phyloP scores from a whole-genome alignment of 768 basidiomycete species.

The Mycena sanguinolenta region DNA sequence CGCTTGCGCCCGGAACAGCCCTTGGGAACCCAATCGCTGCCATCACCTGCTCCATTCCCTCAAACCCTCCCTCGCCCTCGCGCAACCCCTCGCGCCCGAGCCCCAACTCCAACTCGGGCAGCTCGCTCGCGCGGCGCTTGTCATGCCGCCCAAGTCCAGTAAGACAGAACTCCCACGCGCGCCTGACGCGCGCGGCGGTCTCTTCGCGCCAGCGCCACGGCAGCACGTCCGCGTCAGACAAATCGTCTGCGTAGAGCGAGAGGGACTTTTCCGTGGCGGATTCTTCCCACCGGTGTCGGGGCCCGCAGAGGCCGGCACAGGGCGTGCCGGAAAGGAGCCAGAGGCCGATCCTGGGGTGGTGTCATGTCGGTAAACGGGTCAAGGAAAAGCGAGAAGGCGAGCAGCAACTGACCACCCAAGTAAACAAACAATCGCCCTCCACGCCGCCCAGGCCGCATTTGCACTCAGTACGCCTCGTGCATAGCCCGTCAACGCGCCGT shows the following conservation, averaged over 20 bases:
- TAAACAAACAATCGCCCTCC: constrained; percentile 78
- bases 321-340: constrained; percentile 84
- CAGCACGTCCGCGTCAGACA: constrained; percentile 64
- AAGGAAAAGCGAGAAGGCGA: not conserved
- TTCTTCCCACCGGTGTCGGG: constrained; percentile 88
- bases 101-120: no score
- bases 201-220: constrained; percentile 86
- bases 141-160: constrained; percentile 16
- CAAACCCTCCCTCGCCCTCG: constrained; percentile 42
- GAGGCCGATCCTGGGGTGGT: constrained; percentile 82
- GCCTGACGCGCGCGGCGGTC: constrained; percentile 78
- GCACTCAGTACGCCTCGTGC: constrained; percentile 84
- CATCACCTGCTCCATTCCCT: constrained; percentile 71
- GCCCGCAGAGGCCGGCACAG: constrained; percentile 88
- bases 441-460: constrained; percentile 86
- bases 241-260: constrained; percentile 62
- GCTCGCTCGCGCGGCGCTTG: constrained; percentile 42
- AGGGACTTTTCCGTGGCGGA: constrained; percentile 72
- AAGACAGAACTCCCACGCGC: constrained; percentile 86
- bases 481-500: constrained; percentile 81
- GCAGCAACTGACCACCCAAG: constrained; percentile 70
- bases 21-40: constrained; percentile 67
- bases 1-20: constrained; percentile 33
- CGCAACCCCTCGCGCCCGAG: constrained; percentile 2
- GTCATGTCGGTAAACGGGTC: no score